Conservation (phyloP, 805 yeast genomes). For the Suhomyces sp. region DNA sequence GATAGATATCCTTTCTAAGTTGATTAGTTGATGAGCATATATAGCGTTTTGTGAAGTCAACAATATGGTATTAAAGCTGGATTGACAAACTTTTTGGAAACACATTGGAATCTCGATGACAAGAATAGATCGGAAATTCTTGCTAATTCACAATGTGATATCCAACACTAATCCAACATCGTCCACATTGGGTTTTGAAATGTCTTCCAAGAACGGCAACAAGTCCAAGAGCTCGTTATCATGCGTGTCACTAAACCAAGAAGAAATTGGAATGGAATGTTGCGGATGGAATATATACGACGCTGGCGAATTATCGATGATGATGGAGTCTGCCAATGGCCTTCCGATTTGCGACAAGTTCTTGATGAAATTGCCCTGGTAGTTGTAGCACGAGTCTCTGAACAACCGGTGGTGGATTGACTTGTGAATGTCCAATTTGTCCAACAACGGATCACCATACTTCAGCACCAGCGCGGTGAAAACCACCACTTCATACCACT, state of each 20-base stretch:
- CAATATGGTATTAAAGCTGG: too few relatives aligned
- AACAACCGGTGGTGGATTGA: constrained; percentile 88
- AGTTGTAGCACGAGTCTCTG: constrained; percentile 90
- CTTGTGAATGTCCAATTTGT: constrained; percentile 74
- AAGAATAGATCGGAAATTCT: too few relatives aligned
- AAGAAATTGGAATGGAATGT: constrained; percentile 94
- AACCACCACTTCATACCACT: constrained; percentile 90
- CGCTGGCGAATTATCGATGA: constrained; percentile 96
- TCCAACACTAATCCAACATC: constrained; percentile 87
- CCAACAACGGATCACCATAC: constrained; percentile 93
- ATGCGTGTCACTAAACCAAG: constrained; percentile 98
- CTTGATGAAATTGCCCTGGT: constrained; percentile 93
- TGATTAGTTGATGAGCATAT: too few relatives aligned
- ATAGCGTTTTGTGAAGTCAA: too few relatives aligned
- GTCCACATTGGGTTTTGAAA: constrained; percentile 68
- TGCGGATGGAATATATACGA: constrained; percentile 98
- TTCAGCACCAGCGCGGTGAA: constrained; percentile 95
- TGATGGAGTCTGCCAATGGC: constrained; percentile 80
- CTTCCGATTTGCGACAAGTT: constrained; percentile 93
- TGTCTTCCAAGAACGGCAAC: constrained; percentile 85
- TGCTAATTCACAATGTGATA: constrained; percentile 51
- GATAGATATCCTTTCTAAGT: too few relatives aligned
- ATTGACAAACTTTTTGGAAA: too few relatives aligned
- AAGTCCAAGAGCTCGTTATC: constrained; percentile 93
- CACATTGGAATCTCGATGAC: too few relatives aligned